Evolutionary conservation across 1,284 basidiomycete genomes (phyloP).

Genomic region (Ustilago xerochloae): DNA sequence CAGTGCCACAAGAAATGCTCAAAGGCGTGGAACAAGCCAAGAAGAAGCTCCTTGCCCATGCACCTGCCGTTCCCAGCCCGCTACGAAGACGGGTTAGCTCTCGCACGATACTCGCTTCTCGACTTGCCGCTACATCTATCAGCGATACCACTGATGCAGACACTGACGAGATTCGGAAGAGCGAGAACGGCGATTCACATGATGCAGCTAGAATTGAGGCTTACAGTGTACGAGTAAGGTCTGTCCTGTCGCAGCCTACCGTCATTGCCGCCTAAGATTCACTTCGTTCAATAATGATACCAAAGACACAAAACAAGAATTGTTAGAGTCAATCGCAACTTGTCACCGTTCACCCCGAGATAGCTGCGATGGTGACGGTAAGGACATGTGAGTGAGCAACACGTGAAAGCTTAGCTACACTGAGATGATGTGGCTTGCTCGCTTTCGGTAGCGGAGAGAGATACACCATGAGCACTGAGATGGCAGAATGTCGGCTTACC

Average conservation of each 20-base stretch:
- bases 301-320: not conserved
- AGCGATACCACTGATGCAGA: not conserved
- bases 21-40: constrained; percentile 22
- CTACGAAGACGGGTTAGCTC: constrained; percentile 26
- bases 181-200: not conserved
- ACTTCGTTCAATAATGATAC: not conserved
- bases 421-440: constrained; percentile 1
- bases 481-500: not conserved
- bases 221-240: constrained; percentile 8
- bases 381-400: not conserved
- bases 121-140: constrained; percentile 17
- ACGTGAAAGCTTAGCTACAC: not conserved
- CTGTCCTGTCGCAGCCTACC: constrained; percentile 3
- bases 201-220: constrained; percentile 1
- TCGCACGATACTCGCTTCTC: constrained; percentile 10
- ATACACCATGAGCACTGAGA: not conserved
- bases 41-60: constrained; percentile 31
- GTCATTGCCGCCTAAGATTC: constrained; percentile 5
- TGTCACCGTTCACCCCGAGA: not conserved
- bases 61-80: constrained; percentile 45
- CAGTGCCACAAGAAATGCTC: constrained; percentile 26
- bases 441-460: not conserved
- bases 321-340: not conserved
- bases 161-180: not conserved
- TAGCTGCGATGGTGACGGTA: not conserved